A percentile compares a stretch with the other conserved stretches of the same genome.
Conservation (phyloP, 2,329 filamentous ascomycete species). For the Venturiaceae sp. region DNA sequence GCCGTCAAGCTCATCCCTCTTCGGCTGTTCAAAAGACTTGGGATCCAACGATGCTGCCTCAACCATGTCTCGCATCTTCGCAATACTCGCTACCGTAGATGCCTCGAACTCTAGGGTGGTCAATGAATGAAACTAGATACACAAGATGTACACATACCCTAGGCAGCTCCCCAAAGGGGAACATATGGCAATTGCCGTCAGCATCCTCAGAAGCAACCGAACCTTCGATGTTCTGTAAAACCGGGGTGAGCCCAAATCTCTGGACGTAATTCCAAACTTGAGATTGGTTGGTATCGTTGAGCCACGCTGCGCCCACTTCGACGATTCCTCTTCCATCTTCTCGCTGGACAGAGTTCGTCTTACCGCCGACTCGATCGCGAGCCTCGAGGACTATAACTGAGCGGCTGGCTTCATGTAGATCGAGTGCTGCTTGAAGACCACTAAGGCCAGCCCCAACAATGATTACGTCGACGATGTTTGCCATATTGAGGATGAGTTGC, state of each 20-base stretch:
- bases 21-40: too few species aligned
- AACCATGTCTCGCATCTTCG: too few species aligned
- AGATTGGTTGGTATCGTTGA: constrained; percentile 12
- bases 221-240: not conserved
- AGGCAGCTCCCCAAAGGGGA: too few species aligned
- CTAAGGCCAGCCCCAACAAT: constrained; percentile 22
- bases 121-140: too few species aligned
- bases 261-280: constrained; percentile 1
- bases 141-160: too few species aligned
- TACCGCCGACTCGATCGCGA: constrained; percentile 22
- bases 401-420: constrained; percentile 16
- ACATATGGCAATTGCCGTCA: too few species aligned
- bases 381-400: constrained; percentile 21
- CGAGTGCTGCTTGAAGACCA: constrained; percentile 19
- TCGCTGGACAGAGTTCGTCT: constrained; percentile 5
- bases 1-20: too few species aligned
- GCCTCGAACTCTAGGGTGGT: too few species aligned
- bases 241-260: not conserved
- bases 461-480: constrained; percentile 22
- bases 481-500: too few species aligned
- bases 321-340: constrained; percentile 12
- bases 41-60: too few species aligned
- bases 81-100: too few species aligned
- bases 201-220: too few species aligned
- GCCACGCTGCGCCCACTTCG: constrained; percentile 18